Conservation (phyloP, 2,329 filamentous ascomycete species). For the Colletotrichum abscissum region DNA sequence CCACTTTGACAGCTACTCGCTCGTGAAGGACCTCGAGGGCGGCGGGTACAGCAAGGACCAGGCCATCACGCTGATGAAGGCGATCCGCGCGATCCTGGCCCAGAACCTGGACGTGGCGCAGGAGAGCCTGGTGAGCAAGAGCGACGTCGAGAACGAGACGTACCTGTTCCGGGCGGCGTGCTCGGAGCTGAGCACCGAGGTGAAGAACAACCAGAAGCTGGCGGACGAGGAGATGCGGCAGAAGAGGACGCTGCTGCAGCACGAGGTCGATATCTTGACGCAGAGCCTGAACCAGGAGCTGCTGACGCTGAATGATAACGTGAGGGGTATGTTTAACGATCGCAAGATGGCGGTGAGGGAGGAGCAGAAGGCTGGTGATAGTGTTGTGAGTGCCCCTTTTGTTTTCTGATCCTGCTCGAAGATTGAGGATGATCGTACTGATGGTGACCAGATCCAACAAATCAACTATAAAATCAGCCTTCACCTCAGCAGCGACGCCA, state of each 20-base stretch:
- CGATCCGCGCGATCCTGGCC: slow-evolving; percentile 80
- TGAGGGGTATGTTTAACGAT: slow-evolving; percentile 97
- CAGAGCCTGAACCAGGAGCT: slow-evolving; percentile 89
- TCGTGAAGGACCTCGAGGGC: slow-evolving; percentile 81
- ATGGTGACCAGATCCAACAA: slow-evolving; percentile 77
- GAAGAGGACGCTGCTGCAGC: slow-evolving; percentile 86
- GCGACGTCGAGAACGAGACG: slow-evolving; percentile 86
- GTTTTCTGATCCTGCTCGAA: no score
- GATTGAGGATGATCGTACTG: no score
- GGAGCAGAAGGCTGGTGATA: slow-evolving; percentile 87
- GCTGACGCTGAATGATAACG: slow-evolving; percentile 83
- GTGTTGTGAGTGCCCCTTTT: slow-evolving; percentile 66
- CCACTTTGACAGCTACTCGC: slow-evolving; percentile 94
- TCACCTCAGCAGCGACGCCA: slow-evolving; percentile 86
- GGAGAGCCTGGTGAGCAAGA: slow-evolving; percentile 85
- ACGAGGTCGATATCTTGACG: slow-evolving; percentile 92
- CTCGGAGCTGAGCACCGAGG: slow-evolving; percentile 88
- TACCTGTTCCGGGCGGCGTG: slow-evolving; percentile 96
- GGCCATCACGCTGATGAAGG: slow-evolving; percentile 91
- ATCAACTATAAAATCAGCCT: slow-evolving; percentile 97
- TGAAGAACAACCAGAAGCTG: slow-evolving; percentile 79
- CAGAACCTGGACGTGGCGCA: slow-evolving; percentile 85
- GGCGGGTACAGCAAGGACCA: slow-evolving; percentile 80
- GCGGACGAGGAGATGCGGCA: slow-evolving; percentile 85
- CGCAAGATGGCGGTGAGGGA: slow-evolving; percentile 91